These are phyloP conservation scores for Verticillium tricorpus DNA, from an alignment of 2,329 filamentous ascomycete species.

Conservation along the genomic window DNA sequence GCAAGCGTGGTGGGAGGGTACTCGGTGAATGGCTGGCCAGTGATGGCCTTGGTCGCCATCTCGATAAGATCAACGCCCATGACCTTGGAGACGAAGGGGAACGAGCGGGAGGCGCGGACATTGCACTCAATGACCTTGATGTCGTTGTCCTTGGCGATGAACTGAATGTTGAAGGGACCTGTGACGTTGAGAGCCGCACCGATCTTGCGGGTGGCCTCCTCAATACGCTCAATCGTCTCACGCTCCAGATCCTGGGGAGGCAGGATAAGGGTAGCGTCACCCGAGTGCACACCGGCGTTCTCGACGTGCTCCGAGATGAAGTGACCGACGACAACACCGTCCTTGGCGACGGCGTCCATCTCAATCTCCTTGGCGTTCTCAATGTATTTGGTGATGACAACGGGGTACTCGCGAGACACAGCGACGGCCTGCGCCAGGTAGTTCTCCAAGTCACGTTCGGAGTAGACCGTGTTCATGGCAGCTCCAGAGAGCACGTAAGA, in stretches of 20 bases:
- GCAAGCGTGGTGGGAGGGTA: slow-evolving; percentile 77
- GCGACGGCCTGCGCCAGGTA: slow-evolving; percentile 89
- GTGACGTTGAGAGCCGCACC: slow-evolving; percentile 91
- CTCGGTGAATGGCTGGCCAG: slow-evolving; percentile 73
- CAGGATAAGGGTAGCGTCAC: slow-evolving; percentile 91
- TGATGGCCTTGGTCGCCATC: slow-evolving; percentile 97
- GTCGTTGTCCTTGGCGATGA: slow-evolving; percentile 98
- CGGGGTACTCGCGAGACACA: slow-evolving; percentile 91
- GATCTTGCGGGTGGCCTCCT: slow-evolving; percentile 94
- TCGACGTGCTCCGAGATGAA: slow-evolving; percentile 99
- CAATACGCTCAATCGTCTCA: slow-evolving; percentile 86
- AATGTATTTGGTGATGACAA: slow-evolving; percentile 99
- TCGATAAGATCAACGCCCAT: slow-evolving; percentile 98
- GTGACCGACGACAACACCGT: slow-evolving; percentile 86
- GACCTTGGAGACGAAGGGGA: slow-evolving; percentile 97
- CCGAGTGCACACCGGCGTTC: slow-evolving; percentile 97
- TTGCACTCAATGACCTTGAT: slow-evolving; percentile 99
- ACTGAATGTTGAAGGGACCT: slow-evolving; percentile 97
- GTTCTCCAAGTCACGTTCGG: slow-evolving; percentile 81
- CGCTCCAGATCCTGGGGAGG: slow-evolving; percentile 89
- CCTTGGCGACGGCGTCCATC: slow-evolving; percentile 94
- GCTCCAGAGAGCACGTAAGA: slow-evolving; percentile 97
- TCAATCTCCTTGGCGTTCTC: slow-evolving; percentile 99
- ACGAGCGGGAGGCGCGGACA: slow-evolving; percentile 90
- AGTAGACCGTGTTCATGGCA: slow-evolving; percentile 99